Conservation (phyloP, 1,284 basidiomycete genomes). For the Ceratobasidium sp. region DNA sequence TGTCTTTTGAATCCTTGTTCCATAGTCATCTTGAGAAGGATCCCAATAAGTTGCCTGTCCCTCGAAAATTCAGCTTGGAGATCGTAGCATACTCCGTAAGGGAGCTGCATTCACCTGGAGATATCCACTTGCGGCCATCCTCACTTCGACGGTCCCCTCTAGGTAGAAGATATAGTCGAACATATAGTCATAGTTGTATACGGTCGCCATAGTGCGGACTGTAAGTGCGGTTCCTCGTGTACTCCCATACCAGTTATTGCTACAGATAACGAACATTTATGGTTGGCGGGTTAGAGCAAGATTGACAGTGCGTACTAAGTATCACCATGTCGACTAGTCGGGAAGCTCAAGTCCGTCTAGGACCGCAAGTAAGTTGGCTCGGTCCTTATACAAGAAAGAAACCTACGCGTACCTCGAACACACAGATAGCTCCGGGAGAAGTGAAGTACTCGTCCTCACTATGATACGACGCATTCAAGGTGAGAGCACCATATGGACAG, state of each 20-base stretch:
- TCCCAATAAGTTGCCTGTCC: constrained; percentile 50
- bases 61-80: constrained; percentile 59
- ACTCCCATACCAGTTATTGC: constrained; percentile 43
- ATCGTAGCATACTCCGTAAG: constrained; percentile 58
- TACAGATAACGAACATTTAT: constrained; percentile 13
- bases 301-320: neutral
- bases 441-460: constrained; percentile 61
- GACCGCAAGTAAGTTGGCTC: neutral
- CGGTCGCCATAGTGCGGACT: constrained; percentile 34
- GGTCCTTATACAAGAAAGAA: neutral
- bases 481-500: constrained; percentile 72
- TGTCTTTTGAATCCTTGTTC: constrained; percentile 68
- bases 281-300: constrained; percentile 5
- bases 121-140: constrained; percentile 75
- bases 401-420: constrained; percentile 64
- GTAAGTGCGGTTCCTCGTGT: constrained; percentile 31
- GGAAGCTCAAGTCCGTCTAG: constrained; percentile 66
- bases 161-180: constrained; percentile 77
- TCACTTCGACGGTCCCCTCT: constrained; percentile 75
- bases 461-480: constrained; percentile 70
- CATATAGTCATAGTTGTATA: constrained; percentile 54
- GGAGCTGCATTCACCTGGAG: constrained; percentile 66
- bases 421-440: constrained; percentile 68
- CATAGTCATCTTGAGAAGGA: constrained; percentile 60
- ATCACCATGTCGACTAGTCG: constrained; percentile 67